Evolutionary conservation across 345 rosid genomes (phyloP), one percentile per base, ranked within the genome.

Genomic region (Brassica juncea): DNA sequence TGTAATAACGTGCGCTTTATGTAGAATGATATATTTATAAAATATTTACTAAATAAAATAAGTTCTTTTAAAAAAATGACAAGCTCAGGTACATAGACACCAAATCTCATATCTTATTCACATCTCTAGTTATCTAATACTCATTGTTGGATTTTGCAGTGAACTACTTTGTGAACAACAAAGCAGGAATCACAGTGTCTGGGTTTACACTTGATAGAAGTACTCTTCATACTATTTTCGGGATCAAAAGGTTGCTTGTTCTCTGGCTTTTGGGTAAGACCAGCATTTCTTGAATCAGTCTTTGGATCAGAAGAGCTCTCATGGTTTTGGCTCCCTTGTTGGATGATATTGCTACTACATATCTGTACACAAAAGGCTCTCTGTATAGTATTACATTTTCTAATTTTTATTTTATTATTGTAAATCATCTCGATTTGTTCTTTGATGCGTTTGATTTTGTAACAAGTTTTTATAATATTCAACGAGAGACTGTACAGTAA

Each of bases 251-350:
- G 62, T 92, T 97, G 44, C 92, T 94, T 32, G 92, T 94, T 66
- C 84, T 94, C 1, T 92, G 97, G 98, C 63, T 93, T 78, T 89
- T 92, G 11, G 97, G 99, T 32, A 92, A 94, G 85, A 94, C 99
- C 11, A 21, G 92, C 6, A 84, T 89, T 79, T 85, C 90, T 68
- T 89, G 75, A 89, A 75, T 21, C 65, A 42, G 8, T 58, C 55
- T 44, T 72, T 78, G 68, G 73, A 66, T 57, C 8, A 68, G 65
- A 35, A 34, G 37, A 34, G 37, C 37, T 5, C 37, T 34, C 37
- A 34, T 5, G 37, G 68, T 28, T 47, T 37, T 35, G 82, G 70
- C 32, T 73, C 58, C 31, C 37, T 42, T 79, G 81, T 57, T 78
- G 49, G 68, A 66, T 30, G 68, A 72, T 72, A 47, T 30, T 66